A percentile compares a stretch with the other conserved stretches of the same genome.
Evolutionary conservation across 2,329 filamentous ascomycete species (phyloP).

Genomic region (Clarireedia paspali): DNA sequence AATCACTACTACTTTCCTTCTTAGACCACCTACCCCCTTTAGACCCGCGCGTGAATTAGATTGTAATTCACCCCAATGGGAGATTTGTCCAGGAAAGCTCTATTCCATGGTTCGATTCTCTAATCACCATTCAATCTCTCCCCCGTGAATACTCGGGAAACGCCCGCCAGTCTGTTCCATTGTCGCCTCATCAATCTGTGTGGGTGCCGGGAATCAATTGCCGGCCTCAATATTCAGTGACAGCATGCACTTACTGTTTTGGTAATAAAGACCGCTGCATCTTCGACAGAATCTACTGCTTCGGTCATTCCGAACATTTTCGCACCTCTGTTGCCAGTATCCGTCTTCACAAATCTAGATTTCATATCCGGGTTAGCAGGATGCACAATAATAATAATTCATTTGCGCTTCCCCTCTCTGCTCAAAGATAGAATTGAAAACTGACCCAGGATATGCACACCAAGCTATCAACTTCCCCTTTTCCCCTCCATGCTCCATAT

Average conservation of each 20-base stretch:
- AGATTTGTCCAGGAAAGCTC: background rate
- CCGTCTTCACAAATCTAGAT: background rate
- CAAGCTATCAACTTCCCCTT: background rate
- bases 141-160: background rate
- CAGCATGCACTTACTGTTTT: background rate
- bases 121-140: background rate
- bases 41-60: too few relatives aligned
- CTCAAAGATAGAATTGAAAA: background rate
- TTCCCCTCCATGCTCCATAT: background rate
- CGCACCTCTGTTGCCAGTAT: background rate
- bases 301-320: background rate
- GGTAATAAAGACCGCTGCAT: background rate
- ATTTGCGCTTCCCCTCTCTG: too few relatives aligned
- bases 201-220: background rate
- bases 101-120: background rate
- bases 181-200: background rate
- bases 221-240: background rate
- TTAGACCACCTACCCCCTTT: too few relatives aligned
- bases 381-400: too few relatives aligned
- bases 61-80: too few relatives aligned
- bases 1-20: too few relatives aligned
- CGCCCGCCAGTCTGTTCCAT: background rate
- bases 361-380: background rate
- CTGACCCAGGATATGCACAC: background rate
- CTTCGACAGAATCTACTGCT: background rate